Percentiles rank a stretch among this genome's conserved stretches.
phyloP scores from a whole-genome alignment of 2,329 filamentous ascomycete genomes.

The Thelonectria rubi region DNA sequence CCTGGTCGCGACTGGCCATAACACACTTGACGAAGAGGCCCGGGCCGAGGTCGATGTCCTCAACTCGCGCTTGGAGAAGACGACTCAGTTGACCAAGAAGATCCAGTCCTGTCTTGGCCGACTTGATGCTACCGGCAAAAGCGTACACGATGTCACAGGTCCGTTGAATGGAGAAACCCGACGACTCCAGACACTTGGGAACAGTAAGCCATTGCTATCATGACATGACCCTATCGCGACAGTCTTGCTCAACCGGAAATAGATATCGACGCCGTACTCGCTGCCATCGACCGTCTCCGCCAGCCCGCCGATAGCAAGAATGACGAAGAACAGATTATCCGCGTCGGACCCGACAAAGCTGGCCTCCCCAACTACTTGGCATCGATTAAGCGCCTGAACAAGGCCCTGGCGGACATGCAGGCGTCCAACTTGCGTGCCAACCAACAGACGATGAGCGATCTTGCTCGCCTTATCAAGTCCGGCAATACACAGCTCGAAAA shows the following conservation, averaged over 20 bases:
- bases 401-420: conserved; percentile 84
- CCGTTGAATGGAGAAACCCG: conserved; percentile 94
- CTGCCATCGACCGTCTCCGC: conserved; percentile 86
- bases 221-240: background rate
- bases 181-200: conserved; percentile 84
- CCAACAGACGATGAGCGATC: conserved; percentile 84
- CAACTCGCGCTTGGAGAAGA: conserved; percentile 85
- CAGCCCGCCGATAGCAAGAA: conserved; percentile 94
- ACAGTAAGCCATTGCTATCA: conserved; percentile 61
- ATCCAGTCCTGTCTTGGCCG: conserved; percentile 88
- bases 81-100: conserved; percentile 91
- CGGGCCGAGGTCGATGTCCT: conserved; percentile 75
- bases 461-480: conserved; percentile 78
- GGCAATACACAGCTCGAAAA: conserved; percentile 86
- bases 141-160: conserved; percentile 89
- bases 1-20: conserved; percentile 55
- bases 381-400: conserved; percentile 88
- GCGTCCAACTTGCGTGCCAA: conserved; percentile 92
- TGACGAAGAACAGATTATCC: conserved; percentile 90
- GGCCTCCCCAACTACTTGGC: conserved; percentile 86
- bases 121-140: conserved; percentile 87
- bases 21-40: conserved; percentile 70
- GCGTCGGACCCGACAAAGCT: conserved; percentile 82
- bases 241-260: conserved; percentile 30
- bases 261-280: conserved; percentile 87